Evolutionary conservation across 805 yeast genomes (phyloP).

Genomic region (Lachancea mirantina): DNA sequence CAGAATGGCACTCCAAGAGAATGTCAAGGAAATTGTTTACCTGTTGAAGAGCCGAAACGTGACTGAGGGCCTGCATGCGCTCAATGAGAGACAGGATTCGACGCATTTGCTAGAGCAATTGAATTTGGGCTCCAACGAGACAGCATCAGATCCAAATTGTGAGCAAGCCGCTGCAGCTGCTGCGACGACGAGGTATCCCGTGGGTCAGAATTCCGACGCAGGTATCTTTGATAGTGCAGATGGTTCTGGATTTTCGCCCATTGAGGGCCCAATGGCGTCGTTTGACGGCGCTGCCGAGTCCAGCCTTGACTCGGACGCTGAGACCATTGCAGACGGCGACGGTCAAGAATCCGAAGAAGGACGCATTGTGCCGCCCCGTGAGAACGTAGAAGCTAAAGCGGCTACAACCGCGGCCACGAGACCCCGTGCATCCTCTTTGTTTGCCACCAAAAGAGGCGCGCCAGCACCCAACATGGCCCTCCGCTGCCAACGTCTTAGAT

Average conservation of each 20-base stretch:
- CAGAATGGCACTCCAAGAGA: constrained; percentile 27
- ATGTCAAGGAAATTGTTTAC: constrained; percentile 30
- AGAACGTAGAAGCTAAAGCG: constrained; percentile 1
- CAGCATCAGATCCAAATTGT: neutral
- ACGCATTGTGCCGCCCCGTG: constrained; percentile 7
- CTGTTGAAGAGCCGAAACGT: constrained; percentile 27
- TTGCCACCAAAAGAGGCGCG: constrained; percentile 6
- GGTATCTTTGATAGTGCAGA: no score
- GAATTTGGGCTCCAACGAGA: constrained; percentile 12
- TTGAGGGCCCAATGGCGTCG: constrained; percentile 1
- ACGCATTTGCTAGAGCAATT: constrained; percentile 22
- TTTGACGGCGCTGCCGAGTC: neutral
- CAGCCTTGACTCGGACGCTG: neutral
- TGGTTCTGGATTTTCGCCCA: no score
- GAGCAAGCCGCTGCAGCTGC: neutral
- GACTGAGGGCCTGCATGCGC: constrained; percentile 19
- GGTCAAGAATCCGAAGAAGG: constrained; percentile 4
- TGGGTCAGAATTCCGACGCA: neutral
- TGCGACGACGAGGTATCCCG: neutral
- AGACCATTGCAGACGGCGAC: neutral
- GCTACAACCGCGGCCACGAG: constrained; percentile 1
- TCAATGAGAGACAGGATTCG: constrained; percentile 18
- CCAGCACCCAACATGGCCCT: constrained; percentile 1
- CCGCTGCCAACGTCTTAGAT: constrained; percentile 8
- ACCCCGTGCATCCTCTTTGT: constrained; percentile 10